A percentile compares a stretch with the other conserved stretches of the same genome.
These are phyloP conservation scores for Parvularia atlantis DNA, from an alignment of 78 protist species.

Conservation along the genomic window DNA sequence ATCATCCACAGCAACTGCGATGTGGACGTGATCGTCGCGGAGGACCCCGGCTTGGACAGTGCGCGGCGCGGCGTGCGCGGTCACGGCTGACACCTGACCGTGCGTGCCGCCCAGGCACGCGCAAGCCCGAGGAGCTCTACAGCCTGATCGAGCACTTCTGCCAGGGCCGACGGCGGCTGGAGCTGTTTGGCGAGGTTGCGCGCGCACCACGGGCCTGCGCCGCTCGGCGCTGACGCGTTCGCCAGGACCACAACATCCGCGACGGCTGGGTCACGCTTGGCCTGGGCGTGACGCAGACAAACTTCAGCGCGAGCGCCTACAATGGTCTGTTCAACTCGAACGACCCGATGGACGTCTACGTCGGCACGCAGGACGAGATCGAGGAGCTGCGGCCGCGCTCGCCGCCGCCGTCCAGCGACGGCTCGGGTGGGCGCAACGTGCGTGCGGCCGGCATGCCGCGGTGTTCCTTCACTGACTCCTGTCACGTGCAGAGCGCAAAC, in stretches of 20 bases:
- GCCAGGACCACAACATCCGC: slow-evolving; percentile 16
- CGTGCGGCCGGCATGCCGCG: too few species aligned
- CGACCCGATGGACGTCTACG: too few species aligned
- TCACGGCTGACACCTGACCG: too few species aligned
- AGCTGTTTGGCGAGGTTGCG: slow-evolving; percentile 25
- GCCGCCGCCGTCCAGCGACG: too few species aligned
- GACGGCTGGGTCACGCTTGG: slow-evolving; percentile 36
- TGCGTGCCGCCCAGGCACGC: neutral
- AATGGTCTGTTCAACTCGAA: too few species aligned
- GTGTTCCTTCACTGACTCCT: too few species aligned
- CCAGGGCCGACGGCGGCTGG: slow-evolving; percentile 21
- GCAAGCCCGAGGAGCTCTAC: slow-evolving; percentile 32
- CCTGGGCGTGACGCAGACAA: neutral
- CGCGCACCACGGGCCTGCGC: neutral
- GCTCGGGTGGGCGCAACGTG: too few species aligned
- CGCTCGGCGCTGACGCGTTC: neutral
- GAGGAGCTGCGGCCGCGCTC: too few species aligned
- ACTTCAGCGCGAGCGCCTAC: too few species aligned
- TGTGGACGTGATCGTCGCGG: slow-evolving; percentile 17
- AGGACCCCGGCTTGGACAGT: slow-evolving; percentile 29
- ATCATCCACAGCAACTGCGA: slow-evolving; percentile 27
- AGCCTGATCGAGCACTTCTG: slow-evolving; percentile 26
- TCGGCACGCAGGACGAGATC: too few species aligned
- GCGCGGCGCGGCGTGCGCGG: too few species aligned
- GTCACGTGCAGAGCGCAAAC: too few species aligned